Conservation (phyloP, 2,329 filamentous ascomycete genomes). For the Penicillium rolfsii region DNA sequence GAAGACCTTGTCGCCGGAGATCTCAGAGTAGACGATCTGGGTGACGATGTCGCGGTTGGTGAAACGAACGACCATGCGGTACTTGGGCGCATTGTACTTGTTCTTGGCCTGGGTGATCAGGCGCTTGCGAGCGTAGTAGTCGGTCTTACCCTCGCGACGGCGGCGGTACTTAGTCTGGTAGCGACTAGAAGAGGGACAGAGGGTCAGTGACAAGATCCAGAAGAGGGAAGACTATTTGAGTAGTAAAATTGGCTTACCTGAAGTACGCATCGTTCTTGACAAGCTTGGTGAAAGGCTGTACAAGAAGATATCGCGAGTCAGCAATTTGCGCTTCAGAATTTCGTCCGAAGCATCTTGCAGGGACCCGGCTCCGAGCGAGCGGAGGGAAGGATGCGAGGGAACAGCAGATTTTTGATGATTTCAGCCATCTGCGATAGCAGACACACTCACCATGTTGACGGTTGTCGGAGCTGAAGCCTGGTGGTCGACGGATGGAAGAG, state of each 20-base stretch:
- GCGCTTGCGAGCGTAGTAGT: conserved; percentile 99
- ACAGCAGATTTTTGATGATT: conserved; percentile 23
- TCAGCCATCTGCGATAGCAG: conserved; percentile 34
- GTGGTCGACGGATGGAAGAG: conserved; percentile 42
- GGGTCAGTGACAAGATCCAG: conserved; percentile 16
- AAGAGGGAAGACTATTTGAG: background rate
- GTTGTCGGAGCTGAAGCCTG: conserved; percentile 41
- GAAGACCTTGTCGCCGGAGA: conserved; percentile 98
- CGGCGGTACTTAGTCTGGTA: conserved; percentile 99
- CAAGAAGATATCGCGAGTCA: conserved; percentile 75
- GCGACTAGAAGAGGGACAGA: conserved; percentile 62
- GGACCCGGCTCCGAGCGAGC: conserved; percentile 61
- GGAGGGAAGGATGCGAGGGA: conserved; percentile 23
- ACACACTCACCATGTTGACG: conserved; percentile 52
- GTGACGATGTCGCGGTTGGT: conserved; percentile 99
- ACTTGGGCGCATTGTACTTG: conserved; percentile 99
- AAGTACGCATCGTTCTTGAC: conserved; percentile 99
- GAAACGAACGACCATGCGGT: conserved; percentile 98
- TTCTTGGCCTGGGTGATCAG: conserved; percentile 99
- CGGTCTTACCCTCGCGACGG: conserved; percentile 94
- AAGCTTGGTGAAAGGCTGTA: conserved; percentile 85
- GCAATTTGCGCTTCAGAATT: conserved; percentile 99
- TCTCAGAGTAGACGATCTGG: conserved; percentile 96
- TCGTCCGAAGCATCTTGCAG: conserved; percentile 98
- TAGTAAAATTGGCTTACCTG: conserved; percentile 67